These are phyloP conservation scores for Alnus rubra DNA, from an alignment of 306 rosid genomes.

Conservation along the genomic window DNA sequence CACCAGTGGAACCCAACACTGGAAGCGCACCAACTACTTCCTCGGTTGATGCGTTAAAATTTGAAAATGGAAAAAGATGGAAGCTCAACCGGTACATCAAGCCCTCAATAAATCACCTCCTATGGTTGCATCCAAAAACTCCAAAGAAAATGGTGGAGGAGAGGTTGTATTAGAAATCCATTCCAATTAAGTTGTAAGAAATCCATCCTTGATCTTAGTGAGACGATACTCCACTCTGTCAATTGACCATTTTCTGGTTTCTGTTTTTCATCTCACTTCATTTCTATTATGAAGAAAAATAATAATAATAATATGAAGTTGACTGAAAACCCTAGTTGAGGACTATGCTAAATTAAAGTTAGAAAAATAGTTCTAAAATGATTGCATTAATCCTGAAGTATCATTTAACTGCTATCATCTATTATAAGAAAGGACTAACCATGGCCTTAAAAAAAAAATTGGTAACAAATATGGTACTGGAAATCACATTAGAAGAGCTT, in stretches of 20 bases:
- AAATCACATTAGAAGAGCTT: not conserved
- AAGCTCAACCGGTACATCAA: not conserved
- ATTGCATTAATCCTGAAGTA: slow-evolving; percentile 2
- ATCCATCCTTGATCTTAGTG: not conserved
- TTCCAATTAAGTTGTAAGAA: not conserved
- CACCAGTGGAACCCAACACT: no score
- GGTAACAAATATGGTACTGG: not conserved
- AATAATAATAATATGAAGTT: slow-evolving; percentile 5
- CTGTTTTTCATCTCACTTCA: not conserved
- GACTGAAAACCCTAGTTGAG: slow-evolving; percentile 13
- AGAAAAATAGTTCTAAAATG: slow-evolving; percentile 13
- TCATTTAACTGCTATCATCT: not conserved
- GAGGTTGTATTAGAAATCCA: not conserved
- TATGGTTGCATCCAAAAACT: not conserved
- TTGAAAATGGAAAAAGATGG: not conserved
- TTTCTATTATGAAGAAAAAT: not conserved
- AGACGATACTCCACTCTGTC: not conserved
- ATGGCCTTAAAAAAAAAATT: not conserved
- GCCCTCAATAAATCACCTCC: not conserved
- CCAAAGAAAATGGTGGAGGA: not conserved
- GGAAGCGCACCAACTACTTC: no score
- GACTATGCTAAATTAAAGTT: slow-evolving; percentile 2
- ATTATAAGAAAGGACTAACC: not conserved
- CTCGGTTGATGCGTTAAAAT: no score
- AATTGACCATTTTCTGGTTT: slow-evolving; percentile 4